Percentiles rank a stretch among this genome's conserved stretches.
phyloP scores from a whole-genome alignment of 495 filamentous ascomycete species.

The Lepraria neglecta region DNA sequence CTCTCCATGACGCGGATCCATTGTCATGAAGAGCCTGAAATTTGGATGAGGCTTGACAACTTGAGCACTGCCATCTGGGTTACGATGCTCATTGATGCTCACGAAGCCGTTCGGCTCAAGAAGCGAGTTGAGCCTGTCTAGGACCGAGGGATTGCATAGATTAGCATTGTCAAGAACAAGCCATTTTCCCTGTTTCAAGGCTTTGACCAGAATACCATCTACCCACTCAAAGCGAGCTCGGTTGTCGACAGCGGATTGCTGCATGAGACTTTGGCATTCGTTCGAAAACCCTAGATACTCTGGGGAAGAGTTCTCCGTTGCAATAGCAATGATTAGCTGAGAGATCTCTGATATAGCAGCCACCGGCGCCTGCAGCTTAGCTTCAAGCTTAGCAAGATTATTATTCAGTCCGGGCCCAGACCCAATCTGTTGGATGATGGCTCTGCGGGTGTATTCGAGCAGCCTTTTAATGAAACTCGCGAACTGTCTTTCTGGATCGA shows the following conservation, averaged over 20 bases:
- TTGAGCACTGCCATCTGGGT: constrained; percentile 70
- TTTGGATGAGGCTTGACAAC: constrained; percentile 75
- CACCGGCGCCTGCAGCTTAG: not conserved
- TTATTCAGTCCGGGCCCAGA: not conserved
- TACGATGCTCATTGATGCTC: constrained; percentile 86
- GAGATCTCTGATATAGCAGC: not conserved
- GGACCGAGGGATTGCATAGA: constrained; percentile 85
- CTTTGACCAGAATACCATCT: constrained; percentile 83
- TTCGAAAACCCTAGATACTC: constrained; percentile 28
- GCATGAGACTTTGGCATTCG: constrained; percentile 38
- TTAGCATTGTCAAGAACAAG: constrained; percentile 96
- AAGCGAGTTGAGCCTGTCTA: constrained; percentile 90
- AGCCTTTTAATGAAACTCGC: constrained; percentile 51
- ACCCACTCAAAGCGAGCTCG: constrained; percentile 90
- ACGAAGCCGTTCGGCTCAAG: constrained; percentile 84
- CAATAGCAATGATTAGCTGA: not conserved
- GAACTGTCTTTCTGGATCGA: constrained; percentile 65
- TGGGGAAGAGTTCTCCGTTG: constrained; percentile 14
- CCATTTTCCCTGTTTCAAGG: constrained; percentile 82
- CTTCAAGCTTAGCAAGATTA: not conserved
- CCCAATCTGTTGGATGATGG: constrained; percentile 10
- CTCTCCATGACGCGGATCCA: constrained; percentile 89
- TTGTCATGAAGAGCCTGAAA: constrained; percentile 89
- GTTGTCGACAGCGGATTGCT: constrained; percentile 35
- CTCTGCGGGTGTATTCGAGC: constrained; percentile 23